phyloP scores from a whole-genome alignment of 345 rosid genomes.

The Carallia pectinifolia region DNA sequence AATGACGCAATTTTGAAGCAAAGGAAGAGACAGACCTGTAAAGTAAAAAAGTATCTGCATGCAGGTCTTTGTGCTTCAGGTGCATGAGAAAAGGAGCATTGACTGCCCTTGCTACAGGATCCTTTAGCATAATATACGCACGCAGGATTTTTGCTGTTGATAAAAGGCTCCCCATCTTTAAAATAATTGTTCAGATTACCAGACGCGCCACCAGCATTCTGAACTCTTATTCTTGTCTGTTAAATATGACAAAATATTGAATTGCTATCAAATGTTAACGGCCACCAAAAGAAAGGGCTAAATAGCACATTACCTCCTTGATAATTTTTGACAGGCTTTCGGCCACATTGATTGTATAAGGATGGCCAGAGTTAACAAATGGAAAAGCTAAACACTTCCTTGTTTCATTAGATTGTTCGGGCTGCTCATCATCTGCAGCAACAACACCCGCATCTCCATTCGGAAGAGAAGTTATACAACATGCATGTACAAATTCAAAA shows the following conservation, averaged over 20 bases:
- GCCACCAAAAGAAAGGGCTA: conserved; percentile 1
- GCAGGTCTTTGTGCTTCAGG: conserved; percentile 54
- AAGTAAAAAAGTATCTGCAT: conserved; percentile 69
- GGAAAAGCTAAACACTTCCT: conserved; percentile 68
- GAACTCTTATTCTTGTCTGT: conserved; percentile 68
- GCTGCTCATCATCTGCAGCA: conserved; percentile 43
- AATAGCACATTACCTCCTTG: conserved; percentile 60
- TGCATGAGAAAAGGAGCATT: conserved; percentile 73
- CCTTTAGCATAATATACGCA: conserved; percentile 77
- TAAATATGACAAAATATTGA: conserved; percentile 12
- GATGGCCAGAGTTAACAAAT: conserved; percentile 57
- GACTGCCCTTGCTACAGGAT: conserved; percentile 65
- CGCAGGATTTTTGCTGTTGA: conserved; percentile 30
- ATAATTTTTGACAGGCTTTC: conserved; percentile 40
- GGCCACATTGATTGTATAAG: conserved; percentile 48
- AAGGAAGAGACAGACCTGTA: conserved; percentile 47
- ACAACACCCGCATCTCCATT: conserved; percentile 31
- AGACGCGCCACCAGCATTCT: conserved; percentile 25
- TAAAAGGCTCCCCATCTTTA: conserved; percentile 28
- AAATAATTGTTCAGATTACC: conserved; percentile 23
- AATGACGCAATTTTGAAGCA: background rate
- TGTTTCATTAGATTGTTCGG: conserved; percentile 34
- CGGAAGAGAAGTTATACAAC: conserved; percentile 49
- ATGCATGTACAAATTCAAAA: conserved; percentile 61
- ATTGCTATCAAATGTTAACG: conserved; percentile 18